Base-by-base conservation (phyloP, 2,329 filamentous ascomycete genomes). In the Aureobasidium lini region DNA sequence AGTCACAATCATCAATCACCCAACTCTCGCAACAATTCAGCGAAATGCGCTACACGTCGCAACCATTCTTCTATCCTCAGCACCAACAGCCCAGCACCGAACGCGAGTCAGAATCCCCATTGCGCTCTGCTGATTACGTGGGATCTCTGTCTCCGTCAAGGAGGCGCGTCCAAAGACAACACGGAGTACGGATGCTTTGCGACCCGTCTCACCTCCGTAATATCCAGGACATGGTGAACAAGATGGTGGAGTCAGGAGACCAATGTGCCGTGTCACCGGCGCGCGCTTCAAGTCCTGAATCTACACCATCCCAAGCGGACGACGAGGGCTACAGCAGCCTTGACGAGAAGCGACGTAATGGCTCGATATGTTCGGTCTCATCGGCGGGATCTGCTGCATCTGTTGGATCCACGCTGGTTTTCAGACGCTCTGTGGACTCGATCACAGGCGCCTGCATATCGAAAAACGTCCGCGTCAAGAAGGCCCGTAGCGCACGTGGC, bases 201-300 rank as follows among this genome's bases (percentile, higher is more conserved):
- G 69, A 65, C 61, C 59, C 69, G 3, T 67, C 70, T 10, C 71
- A 73, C 60, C 63, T 71, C 34, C 66, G 68, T 29, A 71, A 72
- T 65, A 71, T 75, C 47, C 67, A 71, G 16, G 64, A 65, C 31
- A 69, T 75, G 18, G 72, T 74, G 28, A 64, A 71, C 62, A 70
- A 68, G 62, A 73, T 75, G 67, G 65, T 73, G 57, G 62, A 71
- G 5, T 62, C 62, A 9, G 68, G 68, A 47, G 69, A 74, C 60
- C 73, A 75, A 62, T 75, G 73, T 66, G 64, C 53, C 18, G 31
- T 64, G 18, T 60, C 62, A 46, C 23, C 50, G 32, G 32, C 60
- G 18, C 54, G 31, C 28, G 59, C 15, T 13, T 39, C 40, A 13
- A 61, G 57, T 46, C 36, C 60, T 31, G 53, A 47, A 29, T 6